Percentiles rank a stretch among this genome's conserved stretches.
These are phyloP conservation scores for Trametes sp. DNA, from an alignment of 1,284 basidiomycete genomes.

Conservation along the genomic window DNA sequence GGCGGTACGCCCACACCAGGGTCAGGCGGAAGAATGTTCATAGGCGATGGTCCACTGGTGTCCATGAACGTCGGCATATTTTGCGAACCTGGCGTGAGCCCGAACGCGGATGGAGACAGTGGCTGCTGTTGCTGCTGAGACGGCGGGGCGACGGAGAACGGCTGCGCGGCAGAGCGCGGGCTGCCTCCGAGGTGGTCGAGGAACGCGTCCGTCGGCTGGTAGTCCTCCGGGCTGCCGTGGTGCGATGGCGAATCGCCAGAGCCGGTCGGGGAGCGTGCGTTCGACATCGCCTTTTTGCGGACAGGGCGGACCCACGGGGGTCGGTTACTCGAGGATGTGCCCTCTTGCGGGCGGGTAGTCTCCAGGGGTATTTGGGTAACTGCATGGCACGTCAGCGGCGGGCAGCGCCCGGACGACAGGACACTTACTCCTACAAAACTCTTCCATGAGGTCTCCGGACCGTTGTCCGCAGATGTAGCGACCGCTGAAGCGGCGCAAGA, in stretches of 20 bases:
- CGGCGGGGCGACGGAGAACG: slow-evolving; percentile 30
- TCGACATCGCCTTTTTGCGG: slow-evolving; percentile 71
- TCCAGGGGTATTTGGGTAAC: slow-evolving; percentile 91
- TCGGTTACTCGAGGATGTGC: slow-evolving; percentile 57
- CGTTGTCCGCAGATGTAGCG: slow-evolving; percentile 87
- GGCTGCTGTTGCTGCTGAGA: slow-evolving; percentile 21
- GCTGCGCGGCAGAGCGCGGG: slow-evolving; percentile 32
- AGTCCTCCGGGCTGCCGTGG: slow-evolving; percentile 69
- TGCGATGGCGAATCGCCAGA: slow-evolving; percentile 59
- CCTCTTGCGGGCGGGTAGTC: slow-evolving; percentile 54
- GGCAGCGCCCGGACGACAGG: background rate
- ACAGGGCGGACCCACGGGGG: slow-evolving; percentile 90
- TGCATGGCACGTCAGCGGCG: slow-evolving; percentile 39
- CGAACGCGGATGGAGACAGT: slow-evolving; percentile 34
- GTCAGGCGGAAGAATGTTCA: slow-evolving; percentile 25
- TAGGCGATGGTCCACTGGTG: slow-evolving; percentile 26
- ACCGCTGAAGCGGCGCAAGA: slow-evolving; percentile 81
- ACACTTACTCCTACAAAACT: slow-evolving; percentile 86
- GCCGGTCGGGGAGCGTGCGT: slow-evolving; percentile 48
- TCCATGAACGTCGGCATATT: slow-evolving; percentile 40
- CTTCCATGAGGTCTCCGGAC: slow-evolving; percentile 90
- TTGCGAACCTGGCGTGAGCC: slow-evolving; percentile 27
- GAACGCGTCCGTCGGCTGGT: slow-evolving; percentile 70
- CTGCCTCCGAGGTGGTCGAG: slow-evolving; percentile 45
- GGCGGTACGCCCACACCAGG: slow-evolving; percentile 12